These are phyloP conservation scores for Aspergillus haitiensis DNA, from an alignment of 495 filamentous ascomycete genomes.

Conservation along the genomic window DNA sequence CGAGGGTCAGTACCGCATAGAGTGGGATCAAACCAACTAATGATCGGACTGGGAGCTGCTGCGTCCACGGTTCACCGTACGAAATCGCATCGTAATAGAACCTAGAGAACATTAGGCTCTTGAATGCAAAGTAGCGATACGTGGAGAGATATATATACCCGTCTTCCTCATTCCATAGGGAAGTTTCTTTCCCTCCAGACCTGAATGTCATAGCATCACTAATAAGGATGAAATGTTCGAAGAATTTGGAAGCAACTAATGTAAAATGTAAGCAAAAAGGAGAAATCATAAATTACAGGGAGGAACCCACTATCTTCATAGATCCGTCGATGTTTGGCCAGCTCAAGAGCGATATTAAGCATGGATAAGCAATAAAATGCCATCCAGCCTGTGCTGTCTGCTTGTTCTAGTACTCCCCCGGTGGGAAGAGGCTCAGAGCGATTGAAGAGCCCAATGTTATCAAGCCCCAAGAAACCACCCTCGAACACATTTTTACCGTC, in stretches of 20 bases:
- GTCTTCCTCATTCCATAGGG: constrained; percentile 92
- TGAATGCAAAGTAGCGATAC: not conserved
- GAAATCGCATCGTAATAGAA: constrained; percentile 99
- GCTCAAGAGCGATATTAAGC: constrained; percentile 92
- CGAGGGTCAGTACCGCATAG: constrained; percentile 86
- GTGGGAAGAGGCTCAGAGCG: constrained; percentile 96
- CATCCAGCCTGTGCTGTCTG: constrained; percentile 98
- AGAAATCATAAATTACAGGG: not conserved
- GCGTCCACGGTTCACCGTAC: constrained; percentile 87
- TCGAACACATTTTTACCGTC: constrained; percentile 97
- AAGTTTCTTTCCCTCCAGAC: constrained; percentile 72
- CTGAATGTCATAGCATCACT: constrained; percentile 97
- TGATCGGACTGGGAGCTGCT: constrained; percentile 87
- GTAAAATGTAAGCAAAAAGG: constrained; percentile 14
- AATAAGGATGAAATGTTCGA: constrained; percentile 97
- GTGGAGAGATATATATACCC: constrained; percentile 41
- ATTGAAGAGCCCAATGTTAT: constrained; percentile 97
- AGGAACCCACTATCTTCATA: constrained; percentile 75
- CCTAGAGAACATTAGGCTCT: constrained; percentile 25
- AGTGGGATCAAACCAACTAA: constrained; percentile 92
- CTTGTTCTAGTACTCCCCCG: constrained; percentile 89
- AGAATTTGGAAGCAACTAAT: constrained; percentile 88
- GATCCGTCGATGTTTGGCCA: constrained; percentile 92
- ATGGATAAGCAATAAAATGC: constrained; percentile 93
- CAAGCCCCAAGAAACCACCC: constrained; percentile 92